Base-by-base conservation (phyloP, 73 alveolate species). In the Durusdinium trenchii region DNA sequence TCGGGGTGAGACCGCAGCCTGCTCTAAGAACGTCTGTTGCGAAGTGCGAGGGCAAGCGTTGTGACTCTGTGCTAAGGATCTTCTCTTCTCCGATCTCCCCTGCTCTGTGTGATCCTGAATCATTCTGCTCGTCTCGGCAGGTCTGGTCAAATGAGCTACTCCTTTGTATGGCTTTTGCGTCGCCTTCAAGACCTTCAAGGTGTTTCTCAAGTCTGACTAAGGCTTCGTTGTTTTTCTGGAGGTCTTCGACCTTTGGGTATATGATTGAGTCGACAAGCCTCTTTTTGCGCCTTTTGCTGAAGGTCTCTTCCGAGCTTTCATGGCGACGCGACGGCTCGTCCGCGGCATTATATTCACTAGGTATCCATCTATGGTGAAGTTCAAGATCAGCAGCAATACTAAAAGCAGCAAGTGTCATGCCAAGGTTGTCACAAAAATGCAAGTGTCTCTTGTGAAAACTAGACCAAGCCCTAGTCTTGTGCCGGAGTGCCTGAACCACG, bases 401-500 rank as follows among this genome's bases (percentile, higher is more conserved):
- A 36, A 40, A 86, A 35, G 95, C 95, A 12, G 95, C 43, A 1
- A 90, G 54, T 20, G 51, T 54, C 97, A 90, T 69, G 28, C 97
- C 97, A 2, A 90, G 38, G 23, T 90, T 90, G 75, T 90, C 97
- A 18, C 97, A 69, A 9, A 90, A 54, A 36, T 90, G 97, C 83
- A 90, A 28, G 47, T 69, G 86, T 32, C 75, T 64, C 5, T 64
- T 26, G 69, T 47, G 51, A 14, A 45, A 90, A n/a, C 36, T 45
- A 20, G 30, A 30, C 14, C 5, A 16, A 7, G 36, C 38, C 51
- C 97, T n/a, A 35, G 52, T 35, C 69, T 48, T 62, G 43, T 90
- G 97, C 47, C 86, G 47, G 30, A 90, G 3, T 0, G 97, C 86
- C 38, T 62, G 85, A 42, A 90, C 87, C 3, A 79, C 76, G 28